Evolutionary conservation across 768 basidiomycete species (phyloP).

Genomic region (Amanita thiersii): DNA sequence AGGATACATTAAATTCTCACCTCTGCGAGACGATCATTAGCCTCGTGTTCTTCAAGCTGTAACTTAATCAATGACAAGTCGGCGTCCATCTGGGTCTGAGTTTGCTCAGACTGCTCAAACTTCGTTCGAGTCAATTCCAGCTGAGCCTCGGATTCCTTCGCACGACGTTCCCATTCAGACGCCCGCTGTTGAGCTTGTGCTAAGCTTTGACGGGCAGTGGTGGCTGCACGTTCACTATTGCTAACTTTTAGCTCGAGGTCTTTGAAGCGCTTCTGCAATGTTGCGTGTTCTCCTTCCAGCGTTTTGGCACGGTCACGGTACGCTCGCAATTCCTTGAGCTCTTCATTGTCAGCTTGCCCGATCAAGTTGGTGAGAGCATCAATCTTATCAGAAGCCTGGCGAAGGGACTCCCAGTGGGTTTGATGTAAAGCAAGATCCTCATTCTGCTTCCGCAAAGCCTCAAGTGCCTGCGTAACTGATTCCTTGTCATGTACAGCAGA

Average conservation of each 20-base stretch:
- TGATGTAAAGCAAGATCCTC: conserved; percentile 56
- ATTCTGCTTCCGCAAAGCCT: conserved; percentile 48
- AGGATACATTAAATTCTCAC: conserved; percentile 25
- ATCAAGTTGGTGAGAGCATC: conserved; percentile 56
- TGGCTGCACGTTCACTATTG: conserved; percentile 54
- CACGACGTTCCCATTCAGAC: conserved; percentile 74
- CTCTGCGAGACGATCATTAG: conserved; percentile 57
- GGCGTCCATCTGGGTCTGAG: conserved; percentile 55
- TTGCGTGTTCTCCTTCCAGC: conserved; percentile 59
- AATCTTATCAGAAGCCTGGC: conserved; percentile 63
- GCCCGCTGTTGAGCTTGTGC: conserved; percentile 71
- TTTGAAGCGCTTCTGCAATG: conserved; percentile 64
- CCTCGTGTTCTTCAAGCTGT: conserved; percentile 72
- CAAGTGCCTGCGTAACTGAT: conserved; percentile 38
- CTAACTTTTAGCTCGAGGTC: conserved; percentile 59
- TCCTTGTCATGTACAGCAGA: conserved; percentile 61
- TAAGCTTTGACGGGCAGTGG: conserved; percentile 53
- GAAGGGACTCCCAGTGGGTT: conserved; percentile 73
- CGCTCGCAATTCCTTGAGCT: conserved; percentile 61
- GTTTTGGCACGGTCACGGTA: conserved; percentile 54
- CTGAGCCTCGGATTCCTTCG: conserved; percentile 61
- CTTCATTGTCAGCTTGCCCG: conserved; percentile 59
- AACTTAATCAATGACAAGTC: conserved; percentile 61
- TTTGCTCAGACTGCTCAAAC: conserved; percentile 62
- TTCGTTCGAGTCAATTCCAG: conserved; percentile 51